Evolutionary conservation across 2,329 filamentous ascomycete species (phyloP), one percentile per base, ranked within the genome.

Genomic region (Neospermospora avenae): DNA sequence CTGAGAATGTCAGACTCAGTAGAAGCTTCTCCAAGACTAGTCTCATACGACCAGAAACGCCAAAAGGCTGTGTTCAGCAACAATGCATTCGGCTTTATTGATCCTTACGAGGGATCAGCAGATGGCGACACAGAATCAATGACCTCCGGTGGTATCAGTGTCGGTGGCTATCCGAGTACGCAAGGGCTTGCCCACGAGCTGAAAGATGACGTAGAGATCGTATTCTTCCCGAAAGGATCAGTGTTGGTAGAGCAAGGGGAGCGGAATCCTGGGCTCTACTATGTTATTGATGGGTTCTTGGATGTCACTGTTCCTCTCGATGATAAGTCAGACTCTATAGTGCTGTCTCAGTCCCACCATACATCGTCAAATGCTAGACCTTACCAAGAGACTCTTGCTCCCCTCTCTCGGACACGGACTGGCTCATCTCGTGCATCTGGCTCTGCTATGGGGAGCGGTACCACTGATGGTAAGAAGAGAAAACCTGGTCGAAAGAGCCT

Each of bases 201-300:
- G 76, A 89, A 88, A 64, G 88, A 96, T 63, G 95, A 99, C 56
- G 85, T 98, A 2, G 95, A 99, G 71, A 97, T 99, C 65, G 95
- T 99, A 5, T 98, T 90, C 77, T 99, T 99, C 66, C 93, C 93
- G 0, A 91, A 98, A 73, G 93, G 90, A 2, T 93, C 95, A 1
- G 89, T 99, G 0, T 81, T 99, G 16, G 93, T 99, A 0, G 95
- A 99, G 71, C 93, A 98, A 76, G 93, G 95, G 10, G 95, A 99
- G 73, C 84, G 95, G n/a, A 96, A 96, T 68, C 95, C 95, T 0
- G 95, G 95, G 0, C 74, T 99, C 0, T 99, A 99, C 76, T 99
- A 99, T 74, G 93, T 99, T 3, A 89, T 99, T 53, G 95, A 99
- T 73, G 95, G 95, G 0, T 99, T 99, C 69, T 78, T 99, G 37